Percentiles rank a stretch among this genome's conserved stretches.
phyloP scores from a whole-genome alignment of 768 basidiomycete species.

The Termitomyces sp. region DNA sequence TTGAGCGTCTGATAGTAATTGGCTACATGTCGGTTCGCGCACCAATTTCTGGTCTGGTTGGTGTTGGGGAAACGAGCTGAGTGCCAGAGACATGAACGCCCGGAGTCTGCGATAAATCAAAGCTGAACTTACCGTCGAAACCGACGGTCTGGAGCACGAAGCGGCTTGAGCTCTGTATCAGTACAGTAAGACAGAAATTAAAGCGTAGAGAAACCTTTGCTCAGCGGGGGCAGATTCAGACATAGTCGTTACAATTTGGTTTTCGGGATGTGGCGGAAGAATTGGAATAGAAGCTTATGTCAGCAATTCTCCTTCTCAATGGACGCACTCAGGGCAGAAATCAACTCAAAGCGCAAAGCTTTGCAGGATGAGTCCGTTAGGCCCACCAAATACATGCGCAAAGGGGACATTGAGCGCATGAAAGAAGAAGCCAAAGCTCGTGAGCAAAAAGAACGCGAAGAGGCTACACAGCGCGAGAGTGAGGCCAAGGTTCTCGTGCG shows the following conservation, averaged over 20 bases:
- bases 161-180: constrained; percentile 47
- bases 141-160: constrained; percentile 91
- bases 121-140: constrained; percentile 69
- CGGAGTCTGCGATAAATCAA: neutral
- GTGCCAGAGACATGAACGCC: constrained; percentile 7
- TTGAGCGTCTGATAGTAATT: neutral
- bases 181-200: constrained; percentile 1
- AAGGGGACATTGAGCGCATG: constrained; percentile 82
- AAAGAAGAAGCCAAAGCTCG: constrained; percentile 36
- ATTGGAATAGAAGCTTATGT: constrained; percentile 27
- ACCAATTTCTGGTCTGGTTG: constrained; percentile 97
- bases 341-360: constrained; percentile 82
- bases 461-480: constrained; percentile 18
- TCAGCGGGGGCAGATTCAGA: constrained; percentile 46
- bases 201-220: constrained; percentile 13
- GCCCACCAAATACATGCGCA: constrained; percentile 83
- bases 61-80: constrained; percentile 85
- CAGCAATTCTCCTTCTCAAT: constrained; percentile 39
- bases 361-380: constrained; percentile 46
- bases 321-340: constrained; percentile 89
- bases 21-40: neutral
- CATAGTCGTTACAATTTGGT: constrained; percentile 40
- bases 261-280: constrained; percentile 39
- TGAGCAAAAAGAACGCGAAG: constrained; percentile 26
- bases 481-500: constrained; percentile 27